Evolutionary conservation across 2,329 filamentous ascomycete genomes (phyloP), one percentile per base, ranked within the genome.

Genomic region (Beauveria australis): DNA sequence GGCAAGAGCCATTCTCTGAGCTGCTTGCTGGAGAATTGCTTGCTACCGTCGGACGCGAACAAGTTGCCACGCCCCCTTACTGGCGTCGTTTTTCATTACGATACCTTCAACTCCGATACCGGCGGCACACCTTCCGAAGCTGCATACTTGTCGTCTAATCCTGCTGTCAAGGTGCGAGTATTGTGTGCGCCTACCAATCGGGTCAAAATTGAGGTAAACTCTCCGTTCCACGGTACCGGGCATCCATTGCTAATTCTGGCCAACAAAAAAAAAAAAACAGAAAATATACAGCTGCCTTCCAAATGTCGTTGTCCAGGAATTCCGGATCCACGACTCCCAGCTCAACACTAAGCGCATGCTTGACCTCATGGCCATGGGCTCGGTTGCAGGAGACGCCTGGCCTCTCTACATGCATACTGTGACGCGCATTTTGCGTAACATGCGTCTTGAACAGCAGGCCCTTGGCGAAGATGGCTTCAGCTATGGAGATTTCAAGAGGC

Each of bases 81-180:
- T 0, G 85, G 82, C 0, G 71, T 89, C 0, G 80, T 89, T 0
- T 88, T 89, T 53, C 85, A 89, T 63, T 89, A 86, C 61, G 84
- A 87, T 64, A 78, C 77, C 0, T 83, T 82, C 63, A 75, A 77
- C 12, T 81, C 77, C 0, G 77, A 81, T 48, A 66, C 68, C 0
- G 71, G 75, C 1, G 79, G 79, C 14, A 74, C 74, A 0, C 78
- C 84, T 1, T 86, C 84, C 60, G 86, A 89, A 67, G 84, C 81
- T 0, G 83, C 84, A 0, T 84, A 78, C 63, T 70, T 89, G 3
- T 74, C 79, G 0, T 78, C 77, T 0, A 65, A 75, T 26, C 60
- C 64, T 0, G 68, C 72, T 0, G 72, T 84, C 22, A 70, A 73
- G 0, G 82, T 85, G 1, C 73, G 78, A 3, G 79, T 86, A 0